Conservation (phyloP, 805 yeast species). For the Blastobotrys peoriensis region DNA sequence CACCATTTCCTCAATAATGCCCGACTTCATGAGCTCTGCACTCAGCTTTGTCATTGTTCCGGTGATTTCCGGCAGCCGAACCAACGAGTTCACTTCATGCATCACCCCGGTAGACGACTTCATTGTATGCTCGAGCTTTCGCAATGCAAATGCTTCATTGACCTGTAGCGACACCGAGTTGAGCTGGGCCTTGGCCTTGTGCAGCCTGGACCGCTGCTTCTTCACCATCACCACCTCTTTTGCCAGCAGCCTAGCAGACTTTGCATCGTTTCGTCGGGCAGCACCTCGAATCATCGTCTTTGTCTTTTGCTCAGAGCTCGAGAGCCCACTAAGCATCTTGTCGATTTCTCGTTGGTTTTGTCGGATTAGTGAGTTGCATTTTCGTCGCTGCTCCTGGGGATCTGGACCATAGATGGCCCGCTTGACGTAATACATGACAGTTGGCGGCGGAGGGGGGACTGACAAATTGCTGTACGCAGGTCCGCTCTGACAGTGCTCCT, state of each 20-base stretch:
- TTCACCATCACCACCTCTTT: slow-evolving; percentile 68
- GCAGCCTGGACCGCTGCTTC: slow-evolving; percentile 67
- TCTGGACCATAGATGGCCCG: slow-evolving; percentile 95
- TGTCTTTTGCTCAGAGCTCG: slow-evolving; percentile 63
- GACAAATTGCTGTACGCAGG: too few relatives aligned
- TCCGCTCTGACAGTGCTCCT: too few relatives aligned
- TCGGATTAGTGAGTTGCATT: slow-evolving; percentile 71
- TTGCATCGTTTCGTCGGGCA: slow-evolving; percentile 70
- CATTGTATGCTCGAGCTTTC: slow-evolving; percentile 76
- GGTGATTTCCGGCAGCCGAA: slow-evolving; percentile 71
- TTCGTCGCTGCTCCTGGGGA: slow-evolving; percentile 75
- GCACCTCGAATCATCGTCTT: slow-evolving; percentile 66
- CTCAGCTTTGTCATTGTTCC: slow-evolving; percentile 81
- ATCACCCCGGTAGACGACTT: slow-evolving; percentile 71
- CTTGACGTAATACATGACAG: slow-evolving; percentile 71
- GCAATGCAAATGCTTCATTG: slow-evolving; percentile 84
- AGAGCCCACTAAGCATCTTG: slow-evolving; percentile 59
- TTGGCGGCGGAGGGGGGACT: too few relatives aligned
- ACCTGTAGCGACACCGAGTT: slow-evolving; percentile 84
- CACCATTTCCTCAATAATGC: slow-evolving; percentile 88
- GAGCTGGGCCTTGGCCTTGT: slow-evolving; percentile 76
- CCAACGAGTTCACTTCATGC: slow-evolving; percentile 80
- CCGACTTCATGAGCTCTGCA: slow-evolving; percentile 64
- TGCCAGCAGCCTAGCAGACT: slow-evolving; percentile 74
- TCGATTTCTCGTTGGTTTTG: slow-evolving; percentile 83